A percentile compares a stretch with the other conserved stretches of the same genome.
phyloP scores from a whole-genome alignment of 2,329 filamentous ascomycete species.

The Penicillium sp. region DNA sequence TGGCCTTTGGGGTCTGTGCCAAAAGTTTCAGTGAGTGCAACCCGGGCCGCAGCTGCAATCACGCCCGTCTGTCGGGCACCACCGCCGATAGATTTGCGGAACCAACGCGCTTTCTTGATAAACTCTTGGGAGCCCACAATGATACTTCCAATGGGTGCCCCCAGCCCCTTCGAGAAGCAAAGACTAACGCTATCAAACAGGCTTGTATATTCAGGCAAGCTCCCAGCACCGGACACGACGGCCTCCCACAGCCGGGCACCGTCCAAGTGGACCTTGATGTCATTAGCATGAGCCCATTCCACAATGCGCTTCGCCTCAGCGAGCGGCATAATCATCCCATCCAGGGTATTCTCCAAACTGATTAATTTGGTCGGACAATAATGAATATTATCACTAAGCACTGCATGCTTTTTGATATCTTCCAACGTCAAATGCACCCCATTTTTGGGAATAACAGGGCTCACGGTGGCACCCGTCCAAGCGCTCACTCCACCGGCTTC shows the following conservation, averaged over 20 bases:
- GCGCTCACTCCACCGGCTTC: slow-evolving; percentile 68
- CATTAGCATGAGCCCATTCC: slow-evolving; percentile 64
- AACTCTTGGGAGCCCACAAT: slow-evolving; percentile 61
- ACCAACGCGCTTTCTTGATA: slow-evolving; percentile 69
- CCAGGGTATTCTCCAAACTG: slow-evolving; percentile 80
- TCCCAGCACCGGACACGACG: slow-evolving; percentile 67
- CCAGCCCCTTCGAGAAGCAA: slow-evolving; percentile 80
- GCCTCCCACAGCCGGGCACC: slow-evolving; percentile 83
- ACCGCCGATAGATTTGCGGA: slow-evolving; percentile 78
- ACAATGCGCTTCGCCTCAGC: slow-evolving; percentile 68
- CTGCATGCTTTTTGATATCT: slow-evolving; percentile 67
- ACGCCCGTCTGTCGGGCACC: slow-evolving; percentile 75
- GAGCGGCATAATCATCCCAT: slow-evolving; percentile 75
- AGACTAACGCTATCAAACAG: slow-evolving; percentile 73
- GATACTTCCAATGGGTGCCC: slow-evolving; percentile 76
- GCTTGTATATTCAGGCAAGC: slow-evolving; percentile 64
- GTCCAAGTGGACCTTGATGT: slow-evolving; percentile 72
- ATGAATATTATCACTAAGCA: slow-evolving; percentile 68
- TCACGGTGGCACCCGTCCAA: slow-evolving; percentile 69
- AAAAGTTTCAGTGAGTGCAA: slow-evolving; percentile 79
- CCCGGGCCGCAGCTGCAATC: slow-evolving; percentile 70
- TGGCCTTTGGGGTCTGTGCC: slow-evolving; percentile 57
- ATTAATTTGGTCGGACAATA: slow-evolving; percentile 78
- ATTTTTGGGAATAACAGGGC: slow-evolving; percentile 67
- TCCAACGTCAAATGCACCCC: slow-evolving; percentile 72